phyloP scores from a whole-genome alignment of 2,329 filamentous ascomycete species.

The Hortaea werneckii region DNA sequence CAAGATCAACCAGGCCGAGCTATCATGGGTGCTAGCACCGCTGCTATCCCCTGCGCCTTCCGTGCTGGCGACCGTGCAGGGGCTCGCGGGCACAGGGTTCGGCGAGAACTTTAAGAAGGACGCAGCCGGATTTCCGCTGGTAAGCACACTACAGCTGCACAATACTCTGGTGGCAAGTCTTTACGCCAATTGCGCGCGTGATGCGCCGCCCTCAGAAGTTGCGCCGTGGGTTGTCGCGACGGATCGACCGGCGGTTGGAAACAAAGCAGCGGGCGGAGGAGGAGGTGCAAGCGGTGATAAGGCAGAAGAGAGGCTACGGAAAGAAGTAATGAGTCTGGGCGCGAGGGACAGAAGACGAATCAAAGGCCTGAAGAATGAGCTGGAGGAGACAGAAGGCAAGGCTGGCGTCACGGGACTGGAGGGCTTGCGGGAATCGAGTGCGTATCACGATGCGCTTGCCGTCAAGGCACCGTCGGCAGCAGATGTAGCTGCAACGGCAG shows the following conservation, averaged over 20 bases:
- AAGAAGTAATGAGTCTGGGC: slow-evolving; percentile 53
- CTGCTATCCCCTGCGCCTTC: slow-evolving; percentile 44
- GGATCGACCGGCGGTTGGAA: slow-evolving; percentile 66
- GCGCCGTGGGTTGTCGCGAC: slow-evolving; percentile 56
- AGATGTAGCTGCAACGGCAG: slow-evolving; percentile 12
- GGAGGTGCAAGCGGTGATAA: slow-evolving; percentile 44
- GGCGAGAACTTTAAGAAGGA: too few species aligned
- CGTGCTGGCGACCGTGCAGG: background rate
- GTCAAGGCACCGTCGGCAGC: slow-evolving; percentile 12
- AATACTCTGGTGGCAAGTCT: slow-evolving; percentile 52
- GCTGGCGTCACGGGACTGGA: slow-evolving; percentile 10
- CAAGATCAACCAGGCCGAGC: slow-evolving; percentile 51
- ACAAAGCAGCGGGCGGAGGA: slow-evolving; percentile 41
- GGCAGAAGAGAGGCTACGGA: slow-evolving; percentile 52
- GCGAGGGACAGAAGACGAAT: slow-evolving; percentile 48
- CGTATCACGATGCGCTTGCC: slow-evolving; percentile 20
- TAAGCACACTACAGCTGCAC: slow-evolving; percentile 40
- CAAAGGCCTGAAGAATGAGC: slow-evolving; percentile 22
- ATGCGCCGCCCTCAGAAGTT: slow-evolving; percentile 48
- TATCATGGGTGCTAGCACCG: slow-evolving; percentile 45
- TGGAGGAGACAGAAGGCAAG: slow-evolving; percentile 5
- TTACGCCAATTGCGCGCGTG: slow-evolving; percentile 49
- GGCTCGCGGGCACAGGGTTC: too few species aligned
- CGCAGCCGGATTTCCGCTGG: too few species aligned
- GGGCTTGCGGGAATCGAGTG: slow-evolving; percentile 15